Percentiles rank a stretch among this genome's conserved stretches.
Conservation (phyloP, 2,329 filamentous ascomycete genomes). For the Zasmidium angulare region DNA sequence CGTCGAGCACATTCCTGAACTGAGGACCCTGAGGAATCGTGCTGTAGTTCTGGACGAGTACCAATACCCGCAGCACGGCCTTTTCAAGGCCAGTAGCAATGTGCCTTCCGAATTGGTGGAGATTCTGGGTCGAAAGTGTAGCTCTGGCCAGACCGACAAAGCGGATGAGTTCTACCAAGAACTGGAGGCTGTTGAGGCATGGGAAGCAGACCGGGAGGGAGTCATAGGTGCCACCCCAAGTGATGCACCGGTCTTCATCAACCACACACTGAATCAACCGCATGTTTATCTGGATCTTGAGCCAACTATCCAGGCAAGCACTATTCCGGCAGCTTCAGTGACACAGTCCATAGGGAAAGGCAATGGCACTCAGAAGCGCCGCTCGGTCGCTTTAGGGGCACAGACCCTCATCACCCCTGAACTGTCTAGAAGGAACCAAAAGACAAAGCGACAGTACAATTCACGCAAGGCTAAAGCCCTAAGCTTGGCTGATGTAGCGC, state of each 20-base stretch:
- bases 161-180: slow-evolving; percentile 12
- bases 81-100: not conserved
- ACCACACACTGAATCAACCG: slow-evolving; percentile 11
- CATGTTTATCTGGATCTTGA: slow-evolving; percentile 3
- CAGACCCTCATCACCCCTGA: not conserved
- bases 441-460: slow-evolving; percentile 14
- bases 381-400: not conserved
- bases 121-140: not conserved
- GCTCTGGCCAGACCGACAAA: not conserved
- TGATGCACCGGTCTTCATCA: slow-evolving; percentile 16
- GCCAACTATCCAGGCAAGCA: not conserved
- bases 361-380: no score
- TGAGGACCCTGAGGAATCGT: not conserved
- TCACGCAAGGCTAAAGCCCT: not conserved
- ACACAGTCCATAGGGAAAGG: no score
- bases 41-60: not conserved
- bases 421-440: not conserved
- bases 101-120: not conserved
- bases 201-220: slow-evolving; percentile 9
- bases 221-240: not conserved
- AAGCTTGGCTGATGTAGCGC: not conserved
- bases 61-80: not conserved
- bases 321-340: no score
- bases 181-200: slow-evolving; percentile 12
- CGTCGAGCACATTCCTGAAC: not conserved